Base-by-base conservation (phyloP, 148 eudicot species). In the Nyssa sinensis region DNA sequence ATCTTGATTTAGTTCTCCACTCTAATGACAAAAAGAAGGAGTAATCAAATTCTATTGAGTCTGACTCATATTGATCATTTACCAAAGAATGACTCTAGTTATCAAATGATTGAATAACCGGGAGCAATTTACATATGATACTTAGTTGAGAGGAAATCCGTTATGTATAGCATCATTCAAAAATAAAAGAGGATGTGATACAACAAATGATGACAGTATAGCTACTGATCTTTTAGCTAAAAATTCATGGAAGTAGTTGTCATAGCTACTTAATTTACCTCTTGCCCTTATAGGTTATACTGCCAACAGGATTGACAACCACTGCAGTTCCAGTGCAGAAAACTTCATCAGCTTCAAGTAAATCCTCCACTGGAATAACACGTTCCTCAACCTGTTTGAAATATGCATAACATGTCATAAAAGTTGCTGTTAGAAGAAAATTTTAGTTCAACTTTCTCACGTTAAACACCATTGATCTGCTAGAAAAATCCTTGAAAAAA, bases 241-340 rank as follows among this genome's bases (percentile, higher is more conserved):
- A n/a, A n/a, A n/a, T n/a, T n/a, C n/a, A n/a, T n/a, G n/a, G n/a
- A n/a, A n/a, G n/a, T n/a, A n/a, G n/a, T n/a, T n/a, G n/a, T n/a
- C n/a, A n/a, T n/a, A n/a, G n/a, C n/a, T n/a, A n/a, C n/a, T n/a
- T n/a, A n/a, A n/a, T n/a, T n/a, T 51, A 72, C 76, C 59, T 77
- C 28, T 65, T 71, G 31, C 76, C 71, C 4, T 72, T 37, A 59
- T 72, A 77, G 53, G 80, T 71, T 28, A 77, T 58, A 21, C 75
- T 77, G 39, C 75, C 80, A 62, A 77, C 75, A 19, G 76, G 65
- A 53, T 65, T 59, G 55, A 77, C 33, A 3, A 47, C 71, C 30
- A 71, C 71, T 3, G 80, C 80, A 53, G 75, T 77, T 58, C 75
- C 80, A 0, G 80, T 77, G 65, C 80, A 77, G 71, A 77, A 77